phyloP scores from a whole-genome alignment of 345 rosid genomes.

The Firmiana major region DNA sequence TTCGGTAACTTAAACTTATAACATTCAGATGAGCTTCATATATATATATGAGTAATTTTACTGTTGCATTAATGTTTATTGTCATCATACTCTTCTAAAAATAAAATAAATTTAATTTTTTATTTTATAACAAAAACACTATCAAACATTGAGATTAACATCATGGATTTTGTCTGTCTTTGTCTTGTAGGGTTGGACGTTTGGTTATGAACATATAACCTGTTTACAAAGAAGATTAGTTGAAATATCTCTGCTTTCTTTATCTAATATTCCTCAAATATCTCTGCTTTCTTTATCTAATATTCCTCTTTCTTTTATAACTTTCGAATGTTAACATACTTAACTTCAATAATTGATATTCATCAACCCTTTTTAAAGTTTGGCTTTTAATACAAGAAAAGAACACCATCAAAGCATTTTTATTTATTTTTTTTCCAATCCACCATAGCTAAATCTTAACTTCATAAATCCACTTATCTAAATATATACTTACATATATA shows the following conservation, averaged over 20 bases:
- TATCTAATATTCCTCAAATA: not conserved
- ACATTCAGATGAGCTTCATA: too few relatives aligned
- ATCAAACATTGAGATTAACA: not conserved
- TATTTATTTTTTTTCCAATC: not conserved
- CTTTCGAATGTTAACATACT: not conserved
- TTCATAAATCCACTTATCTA: too few relatives aligned
- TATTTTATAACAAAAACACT: too few relatives aligned
- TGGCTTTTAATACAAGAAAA: constrained; percentile 7
- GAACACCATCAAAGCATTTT: not conserved
- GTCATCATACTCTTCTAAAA: too few relatives aligned
- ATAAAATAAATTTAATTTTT: too few relatives aligned
- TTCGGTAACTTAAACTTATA: too few relatives aligned
- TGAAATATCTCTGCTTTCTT: not conserved
- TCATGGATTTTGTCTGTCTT: not conserved
- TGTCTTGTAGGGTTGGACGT: not conserved
- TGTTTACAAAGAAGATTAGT: not conserved
- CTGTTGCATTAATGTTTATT: too few relatives aligned
- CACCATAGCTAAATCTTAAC: not conserved
- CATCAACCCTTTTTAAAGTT: not conserved
- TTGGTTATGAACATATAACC: not conserved
- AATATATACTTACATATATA: too few relatives aligned
- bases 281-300: not conserved
- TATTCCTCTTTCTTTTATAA: not conserved
- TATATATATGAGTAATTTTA: too few relatives aligned
- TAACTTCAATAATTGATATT: not conserved